Base-by-base conservation (phyloP, 306 rosid genomes). In the Citrullus amarus region DNA sequence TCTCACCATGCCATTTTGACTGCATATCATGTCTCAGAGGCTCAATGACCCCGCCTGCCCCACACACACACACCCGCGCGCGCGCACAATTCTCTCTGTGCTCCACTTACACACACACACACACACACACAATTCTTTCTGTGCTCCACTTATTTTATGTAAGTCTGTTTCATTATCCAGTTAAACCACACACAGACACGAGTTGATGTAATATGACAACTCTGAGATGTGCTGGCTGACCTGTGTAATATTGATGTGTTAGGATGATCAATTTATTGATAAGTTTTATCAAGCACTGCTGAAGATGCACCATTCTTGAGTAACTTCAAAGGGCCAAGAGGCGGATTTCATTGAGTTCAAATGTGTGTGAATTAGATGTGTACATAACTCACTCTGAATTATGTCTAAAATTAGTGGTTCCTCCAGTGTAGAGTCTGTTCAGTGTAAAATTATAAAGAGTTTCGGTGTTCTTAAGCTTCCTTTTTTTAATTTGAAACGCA, bases 221-320 rank as follows among this genome's bases (percentile, higher is more conserved):
- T 13, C 46, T 6, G 28, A 51, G 77, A 48, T 53, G 38, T 17
- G 6, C 16, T 25, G 46, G 17, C 78, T 73, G 78, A 51, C 46
- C 16, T 53, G 62, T 51, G 46, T 28, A 73, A 28, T 73, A 51
- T 53, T 73, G 58, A 51, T 75, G 54, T 81, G 78, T 38, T 79
- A 94, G 98, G 97, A 94, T 55, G 98, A 90, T 84, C 91, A 88
- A 84, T 92, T 94, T 86, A 83, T 94, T 30, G 97, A 92, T 82
- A 84, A 86, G 95, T 76, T 94, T 72, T 81, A 88, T 80, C 91
- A 89, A 84, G 81, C 90, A 57, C 73, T 94, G 87, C 80, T 82
- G 84, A 94, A 89, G 92, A 82, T 79, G 74, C 89, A 83, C 73
- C 88, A 86, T 82, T 81, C 84, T 66, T 84, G 90, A 89, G 78